A percentile compares a stretch with the other conserved stretches of the same genome.
phyloP scores from a whole-genome alignment of 2,329 filamentous ascomycete genomes.

The Paecilomyces variotii region DNA sequence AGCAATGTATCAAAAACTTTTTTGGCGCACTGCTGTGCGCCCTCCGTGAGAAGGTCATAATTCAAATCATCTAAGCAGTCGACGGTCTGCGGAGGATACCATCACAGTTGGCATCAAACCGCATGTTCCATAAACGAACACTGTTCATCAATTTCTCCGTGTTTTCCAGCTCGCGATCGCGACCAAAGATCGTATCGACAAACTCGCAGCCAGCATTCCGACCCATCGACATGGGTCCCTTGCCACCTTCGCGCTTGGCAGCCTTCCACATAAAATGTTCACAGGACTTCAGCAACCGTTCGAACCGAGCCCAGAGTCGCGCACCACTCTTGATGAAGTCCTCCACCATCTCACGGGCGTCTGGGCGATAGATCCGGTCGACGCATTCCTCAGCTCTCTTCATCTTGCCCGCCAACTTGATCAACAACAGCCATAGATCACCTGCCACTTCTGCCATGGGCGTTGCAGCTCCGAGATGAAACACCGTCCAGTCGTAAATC shows the following conservation, averaged over 20 bases:
- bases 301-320: constrained; percentile 75
- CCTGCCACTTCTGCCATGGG: constrained; percentile 87
- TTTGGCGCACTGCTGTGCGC: not conserved
- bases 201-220: constrained; percentile 92
- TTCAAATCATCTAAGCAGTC: constrained; percentile 20
- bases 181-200: constrained; percentile 89
- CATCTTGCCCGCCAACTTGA: constrained; percentile 87
- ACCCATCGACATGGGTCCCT: constrained; percentile 65
- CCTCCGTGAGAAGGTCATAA: not conserved
- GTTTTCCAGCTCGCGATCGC: constrained; percentile 78
- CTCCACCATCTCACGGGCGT: constrained; percentile 72
- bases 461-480: constrained; percentile 70
- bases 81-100: constrained; percentile 62
- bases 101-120: constrained; percentile 94
- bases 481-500: constrained; percentile 99
- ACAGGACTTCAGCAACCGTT: constrained; percentile 79
- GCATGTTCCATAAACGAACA: constrained; percentile 80
- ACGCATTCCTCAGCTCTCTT: constrained; percentile 79
- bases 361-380: constrained; percentile 60
- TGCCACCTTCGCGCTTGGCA: constrained; percentile 61
- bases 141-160: constrained; percentile 91
- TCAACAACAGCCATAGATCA: constrained; percentile 89
- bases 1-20: not conserved
- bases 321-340: constrained; percentile 89
- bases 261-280: constrained; percentile 93